Conservation (phyloP, 2,329 filamentous ascomycete species). For the Daldinia eschscholtzii region DNA sequence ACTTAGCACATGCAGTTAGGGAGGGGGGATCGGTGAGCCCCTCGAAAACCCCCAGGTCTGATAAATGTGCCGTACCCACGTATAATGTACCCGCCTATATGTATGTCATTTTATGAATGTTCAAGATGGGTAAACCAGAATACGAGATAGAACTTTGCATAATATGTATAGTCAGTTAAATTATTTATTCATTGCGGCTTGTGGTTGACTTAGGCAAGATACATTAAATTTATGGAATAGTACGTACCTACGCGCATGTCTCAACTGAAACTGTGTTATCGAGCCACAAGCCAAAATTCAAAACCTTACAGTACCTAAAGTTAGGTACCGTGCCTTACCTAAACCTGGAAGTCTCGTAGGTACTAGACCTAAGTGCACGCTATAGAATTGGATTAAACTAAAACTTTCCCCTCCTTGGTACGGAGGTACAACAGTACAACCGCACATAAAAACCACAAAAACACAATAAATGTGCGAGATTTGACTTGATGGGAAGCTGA, state of each 20-base stretch:
- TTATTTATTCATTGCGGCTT: not conserved
- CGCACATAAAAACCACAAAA: not conserved
- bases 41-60: conserved; percentile 9
- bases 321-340: not conserved
- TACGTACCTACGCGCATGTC: not conserved
- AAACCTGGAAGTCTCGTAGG: not conserved
- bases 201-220: not conserved
- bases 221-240: not conserved
- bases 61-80: not conserved
- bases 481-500: not conserved
- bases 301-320: not conserved
- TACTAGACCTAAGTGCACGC: not conserved
- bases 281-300: not conserved
- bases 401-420: conserved; percentile 6
- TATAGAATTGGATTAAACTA: not conserved
- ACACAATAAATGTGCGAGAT: conserved; percentile 9
- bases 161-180: not conserved
- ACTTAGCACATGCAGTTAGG: conserved; percentile 5
- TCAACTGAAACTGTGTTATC: not conserved
- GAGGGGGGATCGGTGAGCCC: conserved; percentile 6
- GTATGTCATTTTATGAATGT: not conserved
- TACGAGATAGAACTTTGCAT: not conserved
- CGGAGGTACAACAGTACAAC: conserved; percentile 2
- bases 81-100: not conserved
- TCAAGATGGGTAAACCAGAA: not conserved